A percentile compares a stretch with the other conserved stretches of the same genome.
Conservation (phyloP, 2,329 filamentous ascomycete species). For the Catunica adiposa region DNA sequence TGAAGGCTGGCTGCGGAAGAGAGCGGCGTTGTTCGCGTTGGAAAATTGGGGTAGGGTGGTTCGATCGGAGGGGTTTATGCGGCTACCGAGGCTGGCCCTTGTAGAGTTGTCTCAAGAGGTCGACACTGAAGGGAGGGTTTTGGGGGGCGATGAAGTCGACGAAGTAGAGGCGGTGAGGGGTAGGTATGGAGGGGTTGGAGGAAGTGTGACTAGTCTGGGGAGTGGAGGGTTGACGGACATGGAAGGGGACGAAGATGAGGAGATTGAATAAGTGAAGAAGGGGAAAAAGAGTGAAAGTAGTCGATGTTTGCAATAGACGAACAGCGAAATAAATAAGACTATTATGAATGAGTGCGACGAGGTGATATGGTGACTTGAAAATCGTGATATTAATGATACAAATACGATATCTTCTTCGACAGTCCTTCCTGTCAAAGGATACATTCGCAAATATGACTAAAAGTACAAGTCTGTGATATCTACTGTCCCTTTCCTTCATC, state of each 20-base stretch:
- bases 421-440: too few species aligned
- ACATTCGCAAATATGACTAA: too few species aligned
- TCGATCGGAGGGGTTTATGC: conserved; percentile 71
- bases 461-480: too few species aligned
- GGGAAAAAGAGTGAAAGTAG: neutral
- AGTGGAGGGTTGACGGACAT: neutral
- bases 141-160: conserved; percentile 49
- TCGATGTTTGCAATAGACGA: neutral
- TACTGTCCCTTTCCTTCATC: too few species aligned
- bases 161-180: neutral
- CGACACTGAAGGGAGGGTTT: conserved; percentile 77
- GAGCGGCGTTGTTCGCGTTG: conserved; percentile 76
- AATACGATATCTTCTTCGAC: too few species aligned
- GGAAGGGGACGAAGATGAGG: neutral
- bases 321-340: neutral
- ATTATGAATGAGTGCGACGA: too few species aligned
- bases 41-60: conserved; percentile 91
- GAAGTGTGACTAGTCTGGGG: neutral
- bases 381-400: neutral
- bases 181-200: neutral
- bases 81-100: conserved; percentile 59
- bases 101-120: conserved; percentile 89
- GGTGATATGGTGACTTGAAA: neutral
- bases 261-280: neutral
- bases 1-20: conserved; percentile 84